Evolutionary conservation across 352 stramenopile species (phyloP), one percentile per base, ranked within the genome.

Genomic region (Pythium myriotylum): DNA sequence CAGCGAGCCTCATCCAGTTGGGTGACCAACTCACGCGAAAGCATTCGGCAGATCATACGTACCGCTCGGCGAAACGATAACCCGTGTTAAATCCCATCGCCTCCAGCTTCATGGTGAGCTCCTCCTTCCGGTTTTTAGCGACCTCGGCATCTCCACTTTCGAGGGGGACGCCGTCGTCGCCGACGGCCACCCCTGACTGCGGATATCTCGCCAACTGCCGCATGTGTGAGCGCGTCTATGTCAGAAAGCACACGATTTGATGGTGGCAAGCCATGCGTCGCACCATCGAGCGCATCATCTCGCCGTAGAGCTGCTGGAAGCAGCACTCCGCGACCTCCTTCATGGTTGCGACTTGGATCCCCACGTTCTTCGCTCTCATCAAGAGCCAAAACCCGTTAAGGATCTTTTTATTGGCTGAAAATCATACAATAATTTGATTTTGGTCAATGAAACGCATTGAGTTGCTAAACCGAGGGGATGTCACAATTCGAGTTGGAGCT

Each of bases 231-330:
- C 42, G 24, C 50, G 29, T 20, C 43, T 43, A 1, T 22, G 22
- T n/a, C 49, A 50, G 6, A 24, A 23, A 46, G 48, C 12, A 62
- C n/a, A 24, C 51, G 4, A n/a, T 17, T 3, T 7, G 13, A 43
- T 43, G 13, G 5, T 19, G 13, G 4, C 5, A 43, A 6, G 13
- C 37, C 37, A 43, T 6, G n/a, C 37, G 37, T 75, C 69, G 62
- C 53, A 94, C 86, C 84, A 94, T 86, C 12, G 84, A 91, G 65
- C 86, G 84, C 74, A 95, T 85, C 39, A 92, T 76, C 74, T 95
- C 84, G 47, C 77, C 86, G 55, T 90, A 95, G 59, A 95, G 79
- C 72, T 95, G 86, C 74, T 91, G 81, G 75, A 95, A 92, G 78
- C 84, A 89, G 68, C 82, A 85, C 43, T 95, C 86, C 2, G 86